Base-by-base conservation (phyloP, 768 basidiomycete species). In the Vishniacozyma victoriae region DNA sequence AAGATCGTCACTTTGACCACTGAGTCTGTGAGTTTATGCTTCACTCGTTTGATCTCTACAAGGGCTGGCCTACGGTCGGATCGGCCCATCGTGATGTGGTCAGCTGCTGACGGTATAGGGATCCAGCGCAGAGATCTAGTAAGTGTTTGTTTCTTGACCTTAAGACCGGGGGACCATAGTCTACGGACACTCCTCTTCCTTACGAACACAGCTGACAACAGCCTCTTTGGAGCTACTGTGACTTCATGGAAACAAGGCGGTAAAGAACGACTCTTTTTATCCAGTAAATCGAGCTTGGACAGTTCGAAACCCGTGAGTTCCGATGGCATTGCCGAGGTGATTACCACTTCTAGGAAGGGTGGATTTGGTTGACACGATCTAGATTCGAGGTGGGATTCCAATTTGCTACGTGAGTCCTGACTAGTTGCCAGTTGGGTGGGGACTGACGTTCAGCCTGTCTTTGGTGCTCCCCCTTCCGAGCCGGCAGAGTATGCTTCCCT, bases 141-240 rank as follows among this genome's bases (percentile, higher is more conserved):
- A 25, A 38, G 66, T 20, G 27, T 5, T n/a, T 6, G 6, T 18
- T 27, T 31, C 43, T 5, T 44, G 25, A 23, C 22, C 22, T 13
- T 29, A 9, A 12, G 11, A 38, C 18, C 18, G 36, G 11, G 11
- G 7, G 11, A 41, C 40, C 15, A 20, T 23, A 22, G 5, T 5
- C 19, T 13, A 7, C 37, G 37, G 11, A 15, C 37, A 18, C 18
- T 38, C 37, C 37, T 19, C 14, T n/a, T n/a, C n/a, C n/a, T n/a
- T n/a, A 44, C 15, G 42, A 11, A 6, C n/a, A 44, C 16, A 20
- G 35, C 60, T 54, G 41, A 54, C 38, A 20, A 12, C 33, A 72
- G 70, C 49, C 73, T 84, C 24, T 93, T 85, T 60, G 91, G 91
- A 5, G 90, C 90, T 0, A 87, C 87, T 0, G 77, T 96, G 15